Percentiles rank a stretch among this genome's conserved stretches.
Evolutionary conservation across 1,284 basidiomycete species (phyloP).

Genomic region (Leccinum pallidistipes): DNA sequence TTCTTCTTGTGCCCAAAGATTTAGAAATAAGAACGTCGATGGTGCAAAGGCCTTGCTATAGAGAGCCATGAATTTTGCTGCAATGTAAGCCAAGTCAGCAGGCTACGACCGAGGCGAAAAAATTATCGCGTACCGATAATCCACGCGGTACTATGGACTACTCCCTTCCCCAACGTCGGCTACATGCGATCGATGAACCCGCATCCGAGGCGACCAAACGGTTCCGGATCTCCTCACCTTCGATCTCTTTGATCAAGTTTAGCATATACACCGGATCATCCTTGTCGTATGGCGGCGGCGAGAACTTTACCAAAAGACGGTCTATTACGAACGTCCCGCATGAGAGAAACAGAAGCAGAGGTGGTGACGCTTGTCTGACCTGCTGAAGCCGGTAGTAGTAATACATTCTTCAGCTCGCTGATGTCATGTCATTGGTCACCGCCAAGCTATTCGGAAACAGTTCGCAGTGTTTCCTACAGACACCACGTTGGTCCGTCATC

Average conservation of each 20-base stretch:
- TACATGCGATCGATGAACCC: not conserved
- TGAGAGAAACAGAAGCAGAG: not conserved
- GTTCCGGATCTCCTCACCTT: conserved; percentile 13
- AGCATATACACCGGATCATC: conserved; percentile 28
- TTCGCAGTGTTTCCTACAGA: conserved; percentile 31
- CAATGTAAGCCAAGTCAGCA: not conserved
- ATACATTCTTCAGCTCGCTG: conserved; percentile 22
- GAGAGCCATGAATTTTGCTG: conserved; percentile 32
- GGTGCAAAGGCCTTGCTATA: conserved; percentile 23
- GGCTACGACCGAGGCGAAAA: not conserved
- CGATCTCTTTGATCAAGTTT: conserved; percentile 30
- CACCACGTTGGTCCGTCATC: not conserved
- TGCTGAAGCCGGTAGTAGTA: conserved; percentile 31
- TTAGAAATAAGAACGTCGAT: not conserved
- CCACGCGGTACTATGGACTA: conserved; percentile 22
- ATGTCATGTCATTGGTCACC: conserved; percentile 21
- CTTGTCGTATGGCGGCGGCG: conserved; percentile 32
- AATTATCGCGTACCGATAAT: conserved; percentile 24
- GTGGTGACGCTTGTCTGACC: conserved; percentile 9
- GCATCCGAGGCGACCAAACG: not conserved
- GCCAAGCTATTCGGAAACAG: conserved; percentile 29
- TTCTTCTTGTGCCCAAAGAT: not conserved
- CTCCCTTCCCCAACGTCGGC: conserved; percentile 11
- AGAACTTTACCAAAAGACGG: conserved; percentile 33
- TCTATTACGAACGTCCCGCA: conserved; percentile 15